phyloP scores from a whole-genome alignment of 2,329 filamentous ascomycete genomes.

The Botrytis deweyae region DNA sequence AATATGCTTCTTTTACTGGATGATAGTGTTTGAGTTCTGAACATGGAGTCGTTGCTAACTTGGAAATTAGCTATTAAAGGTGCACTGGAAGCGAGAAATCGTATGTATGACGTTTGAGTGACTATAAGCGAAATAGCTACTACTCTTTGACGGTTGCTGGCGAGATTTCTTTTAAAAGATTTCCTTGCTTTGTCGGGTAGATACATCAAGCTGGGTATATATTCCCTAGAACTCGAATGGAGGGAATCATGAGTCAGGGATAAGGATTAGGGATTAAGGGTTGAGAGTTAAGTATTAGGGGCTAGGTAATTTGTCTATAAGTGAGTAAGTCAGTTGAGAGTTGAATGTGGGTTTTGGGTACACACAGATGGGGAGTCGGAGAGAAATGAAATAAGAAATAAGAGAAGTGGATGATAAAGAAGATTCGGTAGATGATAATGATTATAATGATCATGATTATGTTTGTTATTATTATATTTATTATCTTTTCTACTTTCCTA shows the following conservation, averaged over 20 bases:
- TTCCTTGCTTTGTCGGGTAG: not conserved
- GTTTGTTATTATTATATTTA: too few species aligned
- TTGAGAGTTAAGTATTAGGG: too few species aligned
- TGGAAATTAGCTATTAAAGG: conserved; percentile 28
- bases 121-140: not conserved
- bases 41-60: conserved; percentile 46
- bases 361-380: not conserved
- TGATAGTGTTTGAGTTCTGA: conserved; percentile 44
- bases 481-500: too few species aligned
- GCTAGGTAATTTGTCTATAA: not conserved
- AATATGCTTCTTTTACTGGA: not conserved
- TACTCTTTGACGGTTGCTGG: not conserved
- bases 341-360: not conserved
- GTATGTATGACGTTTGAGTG: conserved; percentile 32
- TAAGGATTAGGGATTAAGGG: too few species aligned
- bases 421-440: not conserved
- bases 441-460: too few species aligned
- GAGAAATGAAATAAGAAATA: too few species aligned
- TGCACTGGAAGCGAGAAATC: conserved; percentile 29
- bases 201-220: not conserved
- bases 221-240: not conserved
- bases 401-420: not conserved
- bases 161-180: rapidly evolving
- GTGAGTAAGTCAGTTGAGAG: not conserved
- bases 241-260: not conserved